Conservation (phyloP, 2,329 filamentous ascomycete genomes). For the Aureobasidium melanogenum region DNA sequence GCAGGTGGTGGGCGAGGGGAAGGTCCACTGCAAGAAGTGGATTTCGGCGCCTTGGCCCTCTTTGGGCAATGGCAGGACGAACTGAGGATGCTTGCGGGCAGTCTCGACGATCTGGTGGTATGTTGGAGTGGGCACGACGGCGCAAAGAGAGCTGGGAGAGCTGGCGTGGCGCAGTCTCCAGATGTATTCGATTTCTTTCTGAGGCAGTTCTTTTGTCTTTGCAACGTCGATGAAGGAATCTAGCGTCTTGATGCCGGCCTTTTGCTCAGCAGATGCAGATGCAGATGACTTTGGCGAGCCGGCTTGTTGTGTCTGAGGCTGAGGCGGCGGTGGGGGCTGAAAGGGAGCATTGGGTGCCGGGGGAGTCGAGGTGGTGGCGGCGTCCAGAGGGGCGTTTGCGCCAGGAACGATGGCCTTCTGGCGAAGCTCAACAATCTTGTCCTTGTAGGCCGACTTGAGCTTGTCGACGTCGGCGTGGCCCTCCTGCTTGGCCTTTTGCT, state of each 20-base stretch:
- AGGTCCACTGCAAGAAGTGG: slow-evolving; percentile 94
- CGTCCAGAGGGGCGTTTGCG: slow-evolving; percentile 36
- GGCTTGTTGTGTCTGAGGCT: slow-evolving; percentile 21
- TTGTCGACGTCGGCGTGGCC: slow-evolving; percentile 63
- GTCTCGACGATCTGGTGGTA: slow-evolving; percentile 63
- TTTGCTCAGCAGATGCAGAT: slow-evolving; percentile 28
- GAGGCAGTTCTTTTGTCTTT: slow-evolving; percentile 64
- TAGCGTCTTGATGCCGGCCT: slow-evolving; percentile 53
- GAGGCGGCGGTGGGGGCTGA: slow-evolving; percentile 28
- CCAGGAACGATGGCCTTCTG: slow-evolving; percentile 54
- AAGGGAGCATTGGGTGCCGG: slow-evolving; percentile 25
- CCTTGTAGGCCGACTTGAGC: slow-evolving; percentile 73
- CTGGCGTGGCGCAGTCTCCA: slow-evolving; percentile 83
- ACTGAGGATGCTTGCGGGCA: slow-evolving; percentile 71
- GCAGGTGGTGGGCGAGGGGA: slow-evolving; percentile 55
- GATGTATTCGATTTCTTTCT: slow-evolving; percentile 74
- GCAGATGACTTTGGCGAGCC: slow-evolving; percentile 18
- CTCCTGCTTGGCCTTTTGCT: slow-evolving; percentile 66
- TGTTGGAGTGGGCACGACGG: slow-evolving; percentile 63
- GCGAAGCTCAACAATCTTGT: slow-evolving; percentile 67
- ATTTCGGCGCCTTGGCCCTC: slow-evolving; percentile 68
- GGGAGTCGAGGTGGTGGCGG: slow-evolving; percentile 15
- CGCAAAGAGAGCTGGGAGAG: slow-evolving; percentile 69
- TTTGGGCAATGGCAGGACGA: slow-evolving; percentile 79
- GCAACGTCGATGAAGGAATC: slow-evolving; percentile 66